Evolutionary conservation across 345 rosid genomes (phyloP).

Genomic region (Citrus inodora): DNA sequence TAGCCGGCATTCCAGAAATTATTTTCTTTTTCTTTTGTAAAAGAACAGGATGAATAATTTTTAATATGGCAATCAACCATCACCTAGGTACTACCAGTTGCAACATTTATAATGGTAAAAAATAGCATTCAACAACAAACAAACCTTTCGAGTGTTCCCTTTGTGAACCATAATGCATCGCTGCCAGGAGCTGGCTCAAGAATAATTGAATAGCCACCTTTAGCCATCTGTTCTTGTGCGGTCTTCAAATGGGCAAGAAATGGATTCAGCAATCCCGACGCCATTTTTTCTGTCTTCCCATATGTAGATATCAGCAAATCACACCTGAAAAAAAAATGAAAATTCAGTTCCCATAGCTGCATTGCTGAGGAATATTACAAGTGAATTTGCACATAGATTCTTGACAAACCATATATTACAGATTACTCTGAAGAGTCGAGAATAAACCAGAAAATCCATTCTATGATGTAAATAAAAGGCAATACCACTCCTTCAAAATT

Average conservation of each 20-base stretch:
- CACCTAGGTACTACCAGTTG: not conserved
- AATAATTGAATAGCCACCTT: constrained; percentile 87
- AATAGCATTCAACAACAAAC: not conserved
- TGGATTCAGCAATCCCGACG: constrained; percentile 86
- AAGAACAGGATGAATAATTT: not conserved
- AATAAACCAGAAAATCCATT: not conserved
- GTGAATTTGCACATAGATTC: not conserved
- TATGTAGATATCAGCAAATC: constrained; percentile 77
- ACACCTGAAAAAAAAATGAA: constrained; percentile 47
- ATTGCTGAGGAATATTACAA: not conserved
- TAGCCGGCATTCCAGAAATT: not conserved
- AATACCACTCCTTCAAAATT: not conserved
- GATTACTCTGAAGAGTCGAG: not conserved
- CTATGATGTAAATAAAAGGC: not conserved
- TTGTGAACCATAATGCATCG: constrained; percentile 81
- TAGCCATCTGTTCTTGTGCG: constrained; percentile 76
- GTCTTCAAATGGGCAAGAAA: constrained; percentile 84
- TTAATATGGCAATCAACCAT: not conserved
- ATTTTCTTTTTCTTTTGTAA: not conserved
- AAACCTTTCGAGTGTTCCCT: constrained; percentile 77
- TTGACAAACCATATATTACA: not conserved
- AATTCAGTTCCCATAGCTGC: not conserved
- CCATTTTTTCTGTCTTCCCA: constrained; percentile 82
- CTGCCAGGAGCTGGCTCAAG: constrained; percentile 60
- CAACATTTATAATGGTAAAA: not conserved